Evolutionary conservation across 257 asterid genomes (phyloP), one percentile per base, ranked within the genome.

Genomic region (Solanum corneliomulleri): DNA sequence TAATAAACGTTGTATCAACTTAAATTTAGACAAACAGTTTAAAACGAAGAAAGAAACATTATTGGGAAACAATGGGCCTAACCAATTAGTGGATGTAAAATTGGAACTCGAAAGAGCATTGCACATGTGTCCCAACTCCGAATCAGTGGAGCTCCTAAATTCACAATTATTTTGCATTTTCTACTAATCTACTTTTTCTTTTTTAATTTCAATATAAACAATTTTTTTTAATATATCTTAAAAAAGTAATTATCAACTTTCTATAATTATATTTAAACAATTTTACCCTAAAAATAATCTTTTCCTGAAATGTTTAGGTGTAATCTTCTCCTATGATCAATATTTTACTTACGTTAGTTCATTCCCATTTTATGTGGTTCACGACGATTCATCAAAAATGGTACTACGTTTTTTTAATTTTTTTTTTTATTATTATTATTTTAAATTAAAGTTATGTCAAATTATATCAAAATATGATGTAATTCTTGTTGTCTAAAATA

Each of bases 1-100:
- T 15, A 0, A 14, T 49, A 60, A 60, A 60, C 0, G 2, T 5
- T 3, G 4, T 10, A 23, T 62, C 3, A 62, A 3, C 0, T 23
- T 9, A 62, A 62, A 23, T 2, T n/a, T 2, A 62, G 6, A 4
- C 3, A 60, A 56, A 56, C 9, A 62, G 4, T 23, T 62, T 41
- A 0, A 49, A 15, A 16, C 0, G 23, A 15, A 35, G 7, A 2
- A 18, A 14, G 16, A 3, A 2, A 47, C 16, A 47, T 74, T 11
- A 49, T 3, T 39, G 1, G 29, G 6, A 11, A 74, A 76, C 5
- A 41, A 76, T 21, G 52, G 82, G 33, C 12, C 52, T 6, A 75
- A 8, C 11, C 21, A 27, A 27, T 27, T 27, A 27, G 27, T 27
- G 82, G 23, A 39, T 74, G 18, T 74, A 11, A 37, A 37, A 21